Conservation (phyloP, 345 rosid genomes). For the Lumnitzera littorea region DNA sequence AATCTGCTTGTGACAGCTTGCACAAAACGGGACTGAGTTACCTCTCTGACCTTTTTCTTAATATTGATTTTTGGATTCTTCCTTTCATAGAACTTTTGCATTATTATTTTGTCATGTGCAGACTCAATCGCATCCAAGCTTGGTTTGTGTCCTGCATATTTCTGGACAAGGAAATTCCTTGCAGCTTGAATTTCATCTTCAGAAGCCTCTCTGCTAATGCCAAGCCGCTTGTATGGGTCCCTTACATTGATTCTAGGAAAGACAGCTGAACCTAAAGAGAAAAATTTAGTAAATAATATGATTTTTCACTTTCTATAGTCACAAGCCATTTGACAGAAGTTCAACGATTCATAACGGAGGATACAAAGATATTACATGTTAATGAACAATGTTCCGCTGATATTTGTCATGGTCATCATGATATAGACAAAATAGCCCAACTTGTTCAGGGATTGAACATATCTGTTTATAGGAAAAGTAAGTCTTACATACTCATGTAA, state of each 20-base stretch:
- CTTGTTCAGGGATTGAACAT: too few relatives aligned
- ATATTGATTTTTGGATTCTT: conserved; percentile 77
- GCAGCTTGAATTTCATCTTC: conserved; percentile 95
- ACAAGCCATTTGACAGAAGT: too few relatives aligned
- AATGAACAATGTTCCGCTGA: background rate
- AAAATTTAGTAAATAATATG: background rate
- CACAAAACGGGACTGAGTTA: conserved; percentile 59
- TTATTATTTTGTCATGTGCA: conserved; percentile 86
- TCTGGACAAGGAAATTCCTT: conserved; percentile 74
- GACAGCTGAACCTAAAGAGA: conserved; percentile 36
- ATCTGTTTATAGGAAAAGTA: too few relatives aligned
- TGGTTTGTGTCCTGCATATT: conserved; percentile 77
- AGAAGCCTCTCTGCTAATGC: conserved; percentile 89
- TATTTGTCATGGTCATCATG: too few relatives aligned
- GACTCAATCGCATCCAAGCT: conserved; percentile 89
- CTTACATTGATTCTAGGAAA: conserved; percentile 81
- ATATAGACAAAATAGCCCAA: too few relatives aligned
- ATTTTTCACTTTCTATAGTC: background rate
- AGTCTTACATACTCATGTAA: too few relatives aligned
- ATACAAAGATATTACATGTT: conserved; percentile 2
- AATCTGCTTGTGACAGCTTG: conserved; percentile 64
- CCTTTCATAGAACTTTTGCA: conserved; percentile 86
- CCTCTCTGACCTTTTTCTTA: conserved; percentile 65
- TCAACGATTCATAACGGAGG: too few relatives aligned
- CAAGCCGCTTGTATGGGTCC: conserved; percentile 86